Evolutionary conservation across 163 green algal genomes (phyloP).

Genomic region (Prototheca cutis): DNA sequence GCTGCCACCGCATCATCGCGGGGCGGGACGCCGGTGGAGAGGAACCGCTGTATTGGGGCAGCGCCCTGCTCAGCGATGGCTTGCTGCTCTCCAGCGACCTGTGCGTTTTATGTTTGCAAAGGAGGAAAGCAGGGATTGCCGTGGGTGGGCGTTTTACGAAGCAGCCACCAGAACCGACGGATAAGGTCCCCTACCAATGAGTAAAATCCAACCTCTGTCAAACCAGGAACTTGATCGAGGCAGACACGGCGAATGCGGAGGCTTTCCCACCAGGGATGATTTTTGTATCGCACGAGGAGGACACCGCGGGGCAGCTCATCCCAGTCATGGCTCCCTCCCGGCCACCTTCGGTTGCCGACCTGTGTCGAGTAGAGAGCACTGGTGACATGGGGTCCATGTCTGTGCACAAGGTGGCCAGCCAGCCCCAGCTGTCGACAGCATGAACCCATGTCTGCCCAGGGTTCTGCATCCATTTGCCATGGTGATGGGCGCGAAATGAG

Average conservation of each 20-base stretch:
- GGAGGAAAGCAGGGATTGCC: no score
- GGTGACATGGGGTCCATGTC: not conserved
- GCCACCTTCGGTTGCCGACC: not conserved
- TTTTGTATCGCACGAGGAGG: not conserved
- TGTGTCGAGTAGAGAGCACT: not conserved
- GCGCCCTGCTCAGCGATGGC: not conserved
- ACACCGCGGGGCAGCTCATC: not conserved
- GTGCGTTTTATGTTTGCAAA: no score
- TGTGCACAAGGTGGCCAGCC: not conserved
- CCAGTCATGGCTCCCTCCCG: not conserved
- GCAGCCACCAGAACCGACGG: no score
- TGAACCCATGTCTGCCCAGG: not conserved
- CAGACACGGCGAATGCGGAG: not conserved
- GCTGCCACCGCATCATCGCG: not conserved
- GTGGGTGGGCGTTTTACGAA: no score
- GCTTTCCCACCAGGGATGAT: not conserved
- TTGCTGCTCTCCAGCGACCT: slow-evolving; percentile 9
- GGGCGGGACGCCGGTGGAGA: slow-evolving; percentile 2
- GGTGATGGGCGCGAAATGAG: no score
- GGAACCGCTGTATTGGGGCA: slow-evolving; percentile 10
- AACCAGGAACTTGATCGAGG: not conserved
- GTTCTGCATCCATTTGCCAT: no score
- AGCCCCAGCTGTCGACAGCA: not conserved
- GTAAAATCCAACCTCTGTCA: no score
- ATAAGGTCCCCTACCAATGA: no score